Conservation (phyloP, 2,329 filamentous ascomycete genomes). For the Diplodia sapinea region DNA sequence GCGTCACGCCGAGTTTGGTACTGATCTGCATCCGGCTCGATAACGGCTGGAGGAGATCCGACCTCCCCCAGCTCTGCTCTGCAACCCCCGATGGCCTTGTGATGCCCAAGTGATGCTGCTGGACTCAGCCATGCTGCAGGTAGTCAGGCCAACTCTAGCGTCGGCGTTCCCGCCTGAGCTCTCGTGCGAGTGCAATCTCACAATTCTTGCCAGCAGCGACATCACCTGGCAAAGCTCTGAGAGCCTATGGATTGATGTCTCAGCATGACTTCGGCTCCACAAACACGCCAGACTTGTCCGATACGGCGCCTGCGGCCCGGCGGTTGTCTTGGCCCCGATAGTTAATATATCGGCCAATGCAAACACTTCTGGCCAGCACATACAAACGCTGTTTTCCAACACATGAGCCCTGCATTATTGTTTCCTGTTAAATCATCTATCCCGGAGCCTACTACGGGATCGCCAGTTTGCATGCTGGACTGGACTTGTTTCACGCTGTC, state of each 20-base stretch:
- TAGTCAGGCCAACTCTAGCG: not conserved
- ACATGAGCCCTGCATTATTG: not conserved
- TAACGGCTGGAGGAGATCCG: slow-evolving; percentile 6
- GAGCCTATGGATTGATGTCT: slow-evolving; percentile 2
- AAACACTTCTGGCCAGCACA: not conserved
- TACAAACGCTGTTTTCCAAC: not conserved
- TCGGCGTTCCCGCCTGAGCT: too few species aligned
- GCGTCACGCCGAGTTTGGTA: not conserved
- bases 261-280: not conserved
- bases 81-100: not conserved
- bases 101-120: not conserved
- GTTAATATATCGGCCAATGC: not conserved
- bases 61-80: not conserved
- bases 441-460: not conserved
- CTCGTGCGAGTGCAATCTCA: not conserved
- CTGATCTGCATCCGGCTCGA: not conserved
- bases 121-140: not conserved
- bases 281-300: not conserved
- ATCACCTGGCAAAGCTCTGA: not conserved
- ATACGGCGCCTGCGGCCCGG: not conserved
- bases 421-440: not conserved
- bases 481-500: not conserved
- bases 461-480: not conserved
- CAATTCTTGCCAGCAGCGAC: not conserved
- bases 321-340: not conserved